Evolutionary conservation across 371 early-diverging fungal species (phyloP).

Genomic region (Mucor ambiguus): DNA sequence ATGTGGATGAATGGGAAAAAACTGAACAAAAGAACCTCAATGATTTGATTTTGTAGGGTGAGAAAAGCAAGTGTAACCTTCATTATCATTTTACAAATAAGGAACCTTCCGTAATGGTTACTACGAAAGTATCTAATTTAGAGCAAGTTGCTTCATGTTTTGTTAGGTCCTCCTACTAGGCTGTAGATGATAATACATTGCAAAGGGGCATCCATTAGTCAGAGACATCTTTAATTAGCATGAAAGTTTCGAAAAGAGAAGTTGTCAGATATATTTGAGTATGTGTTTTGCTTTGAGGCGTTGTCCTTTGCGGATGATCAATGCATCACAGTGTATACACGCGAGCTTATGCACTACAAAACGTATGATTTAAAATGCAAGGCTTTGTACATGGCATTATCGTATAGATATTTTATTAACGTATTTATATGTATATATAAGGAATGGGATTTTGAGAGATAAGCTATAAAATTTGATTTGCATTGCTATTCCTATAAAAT

Average conservation of each 20-base stretch:
- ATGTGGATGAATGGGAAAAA: background rate
- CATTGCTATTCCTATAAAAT: background rate
- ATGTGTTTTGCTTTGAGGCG: background rate
- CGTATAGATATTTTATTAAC: background rate
- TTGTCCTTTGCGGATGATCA: background rate
- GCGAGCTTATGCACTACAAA: background rate
- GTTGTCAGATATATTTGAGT: background rate
- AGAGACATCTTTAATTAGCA: background rate
- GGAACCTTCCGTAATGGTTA: background rate
- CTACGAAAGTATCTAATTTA: background rate
- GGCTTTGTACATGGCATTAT: background rate
- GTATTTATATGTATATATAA: background rate
- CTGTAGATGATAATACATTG: background rate
- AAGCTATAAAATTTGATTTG: background rate
- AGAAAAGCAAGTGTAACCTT: background rate
- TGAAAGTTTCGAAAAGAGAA: background rate
- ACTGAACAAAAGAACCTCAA: background rate
- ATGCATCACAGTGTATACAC: background rate
- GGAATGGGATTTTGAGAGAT: background rate
- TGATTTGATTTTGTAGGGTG: background rate
- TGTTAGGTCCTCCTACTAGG: background rate
- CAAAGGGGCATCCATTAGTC: background rate
- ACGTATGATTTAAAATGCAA: background rate
- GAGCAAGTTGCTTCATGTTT: background rate
- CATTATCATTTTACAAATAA: background rate